Base-by-base conservation (phyloP, 1,139 yeast species). In the Candida pseudoviswanathii region DNA sequence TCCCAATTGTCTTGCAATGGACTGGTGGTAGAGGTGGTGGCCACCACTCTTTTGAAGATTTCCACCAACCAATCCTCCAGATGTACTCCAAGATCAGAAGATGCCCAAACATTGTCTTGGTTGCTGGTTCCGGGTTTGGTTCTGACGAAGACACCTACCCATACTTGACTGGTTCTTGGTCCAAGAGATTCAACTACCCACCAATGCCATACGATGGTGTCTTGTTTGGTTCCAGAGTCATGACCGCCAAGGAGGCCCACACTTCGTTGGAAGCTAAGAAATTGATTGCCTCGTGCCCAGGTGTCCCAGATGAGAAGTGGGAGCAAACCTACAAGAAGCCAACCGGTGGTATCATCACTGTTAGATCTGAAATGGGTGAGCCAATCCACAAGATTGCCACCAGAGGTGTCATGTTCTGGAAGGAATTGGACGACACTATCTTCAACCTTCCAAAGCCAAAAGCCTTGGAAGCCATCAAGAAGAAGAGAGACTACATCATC, bases 21-120 rank as follows among this genome's bases (percentile, higher is more conserved):
- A 94, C 99, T 56, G 99, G 98, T 81, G 99, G 99, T 70, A 92
- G 99, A 82, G 99, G 97, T 77, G 99, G 99, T 81, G 99, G 99
- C 66, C 99, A 94, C 71, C 99, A 94, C 73, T 92, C 98, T 51
- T 94, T 85, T 67, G 99, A 94, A 79, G 99, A 94, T 75, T 91
- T 92, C 95, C 99, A 94, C 71, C 94, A 92, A 65, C 99, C 99
- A 61, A 82, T 94, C 61, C 76, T 94, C 65, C 97, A 90, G 71
- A 94, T 92, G 94, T 94, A 94, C 74, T 79, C 96, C 59, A 88
- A 89, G 77, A 88, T 94, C 64, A 89, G 99, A 82, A 88, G 91
- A 73, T 87, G 92, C 64, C 67, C 89, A 44, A 94, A 94, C 76
- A 89, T 94, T 61, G 80, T 92, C 52, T 81, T 94, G 63, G 84